Evolutionary conservation across 169 alveolate genomes (phyloP).

Genomic region (Babesia ovata): DNA sequence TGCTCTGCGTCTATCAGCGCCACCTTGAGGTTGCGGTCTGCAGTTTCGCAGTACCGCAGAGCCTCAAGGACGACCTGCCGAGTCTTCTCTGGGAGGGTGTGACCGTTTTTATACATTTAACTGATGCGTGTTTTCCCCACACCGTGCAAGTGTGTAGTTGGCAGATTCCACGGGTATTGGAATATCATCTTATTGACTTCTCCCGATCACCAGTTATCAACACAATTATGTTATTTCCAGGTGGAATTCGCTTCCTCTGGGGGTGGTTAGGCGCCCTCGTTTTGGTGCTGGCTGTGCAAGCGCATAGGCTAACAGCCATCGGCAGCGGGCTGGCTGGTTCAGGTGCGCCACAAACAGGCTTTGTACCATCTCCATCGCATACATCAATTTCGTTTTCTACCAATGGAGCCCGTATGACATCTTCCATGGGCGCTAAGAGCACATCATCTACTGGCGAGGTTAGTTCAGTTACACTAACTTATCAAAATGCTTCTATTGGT

Average conservation of each 20-base stretch:
- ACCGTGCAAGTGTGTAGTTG: slow-evolving; percentile 25
- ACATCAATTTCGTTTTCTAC: background rate
- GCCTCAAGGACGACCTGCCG: slow-evolving; percentile 36
- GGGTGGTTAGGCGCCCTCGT: slow-evolving; percentile 6
- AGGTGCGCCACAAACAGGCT: background rate
- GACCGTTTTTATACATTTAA: slow-evolving; percentile 12
- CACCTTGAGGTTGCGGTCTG: slow-evolving; percentile 47
- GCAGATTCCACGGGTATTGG: background rate
- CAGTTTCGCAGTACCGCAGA: slow-evolving; percentile 44
- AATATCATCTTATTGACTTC: background rate
- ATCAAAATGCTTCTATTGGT: too few species aligned
- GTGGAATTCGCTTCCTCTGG: background rate
- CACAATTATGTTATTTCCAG: background rate
- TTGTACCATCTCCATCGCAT: slow-evolving; percentile 20
- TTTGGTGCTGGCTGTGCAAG: background rate
- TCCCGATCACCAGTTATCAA: background rate
- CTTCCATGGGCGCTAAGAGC: slow-evolving; percentile 9
- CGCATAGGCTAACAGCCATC: slow-evolving; percentile 13
- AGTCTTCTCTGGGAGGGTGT: slow-evolving; percentile 12
- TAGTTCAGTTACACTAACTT: background rate
- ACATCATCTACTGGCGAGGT: slow-evolving; percentile 15
- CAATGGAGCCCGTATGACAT: slow-evolving; percentile 2
- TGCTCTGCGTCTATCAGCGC: slow-evolving; percentile 44
- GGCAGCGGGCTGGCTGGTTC: background rate
- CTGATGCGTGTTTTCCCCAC: slow-evolving; percentile 12